These are phyloP conservation scores for Psilocybe mexicana DNA, from an alignment of 1,284 basidiomycete genomes.

Conservation along the genomic window DNA sequence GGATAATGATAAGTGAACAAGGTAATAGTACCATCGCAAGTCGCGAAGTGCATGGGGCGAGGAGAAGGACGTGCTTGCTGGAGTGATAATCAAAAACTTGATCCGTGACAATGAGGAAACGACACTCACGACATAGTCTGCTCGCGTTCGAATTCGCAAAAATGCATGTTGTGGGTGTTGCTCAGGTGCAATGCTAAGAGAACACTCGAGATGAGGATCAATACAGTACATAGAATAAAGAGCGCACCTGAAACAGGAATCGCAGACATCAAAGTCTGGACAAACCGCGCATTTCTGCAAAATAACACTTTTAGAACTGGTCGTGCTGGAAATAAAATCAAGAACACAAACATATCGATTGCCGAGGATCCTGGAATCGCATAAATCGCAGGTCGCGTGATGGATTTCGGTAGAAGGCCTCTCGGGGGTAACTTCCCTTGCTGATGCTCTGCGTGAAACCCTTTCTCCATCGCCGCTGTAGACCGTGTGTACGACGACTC, in stretches of 20 bases:
- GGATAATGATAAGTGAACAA: not conserved
- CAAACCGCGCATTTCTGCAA: slow-evolving; percentile 69
- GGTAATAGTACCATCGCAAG: slow-evolving; percentile 46
- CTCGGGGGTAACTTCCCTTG: slow-evolving; percentile 3
- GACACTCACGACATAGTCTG: slow-evolving; percentile 56
- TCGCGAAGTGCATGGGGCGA: slow-evolving; percentile 44
- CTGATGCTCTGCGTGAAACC: slow-evolving; percentile 13
- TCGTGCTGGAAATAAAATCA: not conserved
- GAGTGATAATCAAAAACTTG: not conserved
- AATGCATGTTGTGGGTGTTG: slow-evolving; percentile 83
- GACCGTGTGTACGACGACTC: slow-evolving; percentile 63
- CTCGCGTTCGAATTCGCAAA: slow-evolving; percentile 59
- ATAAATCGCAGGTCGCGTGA: slow-evolving; percentile 70
- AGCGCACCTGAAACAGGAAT: slow-evolving; percentile 62
- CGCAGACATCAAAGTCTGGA: slow-evolving; percentile 79
- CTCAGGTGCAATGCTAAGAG: slow-evolving; percentile 56
- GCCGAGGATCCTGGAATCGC: slow-evolving; percentile 69
- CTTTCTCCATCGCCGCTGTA: slow-evolving; percentile 40
- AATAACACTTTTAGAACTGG: not conserved
- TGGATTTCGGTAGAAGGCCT: slow-evolving; percentile 37
- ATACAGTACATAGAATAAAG: not conserved
- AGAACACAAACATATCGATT: slow-evolving; percentile 59
- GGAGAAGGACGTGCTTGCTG: slow-evolving; percentile 25
- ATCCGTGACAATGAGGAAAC: not conserved
- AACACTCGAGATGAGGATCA: slow-evolving; percentile 4